These are phyloP conservation scores for Hypoxylon perforatum DNA, from an alignment of 495 filamentous ascomycete genomes.

Conservation along the genomic window DNA sequence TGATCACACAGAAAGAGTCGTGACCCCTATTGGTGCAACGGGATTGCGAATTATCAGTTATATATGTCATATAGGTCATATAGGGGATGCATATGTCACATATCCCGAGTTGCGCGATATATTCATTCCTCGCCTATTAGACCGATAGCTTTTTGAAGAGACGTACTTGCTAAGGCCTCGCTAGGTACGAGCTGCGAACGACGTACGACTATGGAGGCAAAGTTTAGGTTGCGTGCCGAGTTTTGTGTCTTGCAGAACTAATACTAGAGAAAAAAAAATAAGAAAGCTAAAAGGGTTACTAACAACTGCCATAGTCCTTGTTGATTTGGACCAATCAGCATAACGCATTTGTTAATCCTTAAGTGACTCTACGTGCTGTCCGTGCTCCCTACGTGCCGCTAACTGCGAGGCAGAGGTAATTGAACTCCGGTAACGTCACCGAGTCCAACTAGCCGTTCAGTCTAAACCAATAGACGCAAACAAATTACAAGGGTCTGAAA, in stretches of 20 bases:
- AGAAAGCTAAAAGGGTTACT: constrained; percentile 17
- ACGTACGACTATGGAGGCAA: constrained; percentile 16
- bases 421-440: constrained; percentile 46
- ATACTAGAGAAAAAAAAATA: no score
- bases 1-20: constrained; percentile 32
- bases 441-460: constrained; percentile 42
- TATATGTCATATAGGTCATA: constrained; percentile 30
- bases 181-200: not conserved
- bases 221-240: constrained; percentile 38
- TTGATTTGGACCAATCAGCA: constrained; percentile 23
- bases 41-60: not conserved
- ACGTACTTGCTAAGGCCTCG: no score
- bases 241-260: constrained; percentile 7
- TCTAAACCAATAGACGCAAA: constrained; percentile 45
- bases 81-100: constrained; percentile 27
- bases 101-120: constrained; percentile 37
- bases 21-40: constrained; percentile 26
- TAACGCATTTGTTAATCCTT: constrained; percentile 43
- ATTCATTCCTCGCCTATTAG: constrained; percentile 5
- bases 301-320: constrained; percentile 39
- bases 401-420: constrained; percentile 13
- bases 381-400: not conserved
- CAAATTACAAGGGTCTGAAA: constrained; percentile 39
- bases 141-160: no score
- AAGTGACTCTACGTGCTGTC: constrained; percentile 20